phyloP scores from a whole-genome alignment of 1,284 basidiomycete genomes.

The Cryptococcus floricola region DNA sequence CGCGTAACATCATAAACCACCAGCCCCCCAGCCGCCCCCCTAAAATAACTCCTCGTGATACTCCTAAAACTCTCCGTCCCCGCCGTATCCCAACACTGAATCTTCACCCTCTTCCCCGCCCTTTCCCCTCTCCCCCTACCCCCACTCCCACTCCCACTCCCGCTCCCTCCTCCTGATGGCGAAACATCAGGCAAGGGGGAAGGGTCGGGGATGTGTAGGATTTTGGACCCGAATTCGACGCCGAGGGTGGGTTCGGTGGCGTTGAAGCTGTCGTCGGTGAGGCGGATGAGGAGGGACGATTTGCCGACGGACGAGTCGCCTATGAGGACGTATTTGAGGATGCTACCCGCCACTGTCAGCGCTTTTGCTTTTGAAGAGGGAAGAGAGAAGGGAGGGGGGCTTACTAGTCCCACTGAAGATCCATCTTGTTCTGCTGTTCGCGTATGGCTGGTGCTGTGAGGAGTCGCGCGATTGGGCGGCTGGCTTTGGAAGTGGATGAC shows the following conservation, averaged over 20 bases:
- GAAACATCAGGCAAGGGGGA: too few relatives aligned
- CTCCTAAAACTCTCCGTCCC: slow-evolving; percentile 50
- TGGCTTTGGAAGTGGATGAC: too few relatives aligned
- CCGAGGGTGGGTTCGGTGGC: slow-evolving; percentile 42
- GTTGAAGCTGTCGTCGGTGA: slow-evolving; percentile 41
- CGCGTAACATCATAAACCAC: slow-evolving; percentile 94
- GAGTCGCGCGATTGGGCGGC: too few relatives aligned
- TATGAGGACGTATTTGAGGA: slow-evolving; percentile 47
- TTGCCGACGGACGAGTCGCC: slow-evolving; percentile 45
- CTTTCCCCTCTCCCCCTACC: background rate
- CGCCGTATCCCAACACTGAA: slow-evolving; percentile 49
- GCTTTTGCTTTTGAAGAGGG: slow-evolving; percentile 2
- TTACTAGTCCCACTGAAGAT: background rate
- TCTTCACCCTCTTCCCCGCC: slow-evolving; percentile 41
- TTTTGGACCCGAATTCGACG: slow-evolving; percentile 43
- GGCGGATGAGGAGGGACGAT: slow-evolving; percentile 37
- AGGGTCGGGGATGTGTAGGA: slow-evolving; percentile 31
- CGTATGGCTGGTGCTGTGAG: background rate
- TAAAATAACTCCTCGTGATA: slow-evolving; percentile 92
- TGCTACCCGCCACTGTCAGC: slow-evolving; percentile 11
- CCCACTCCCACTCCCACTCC: too few relatives aligned
- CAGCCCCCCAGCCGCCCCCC: slow-evolving; percentile 86
- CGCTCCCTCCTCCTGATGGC: too few relatives aligned
- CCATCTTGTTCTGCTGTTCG: too few relatives aligned
- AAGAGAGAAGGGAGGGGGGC: background rate